These are phyloP conservation scores for Ophiosphaerella korrae DNA, from an alignment of 2,329 filamentous ascomycete genomes.

Conservation along the genomic window DNA sequence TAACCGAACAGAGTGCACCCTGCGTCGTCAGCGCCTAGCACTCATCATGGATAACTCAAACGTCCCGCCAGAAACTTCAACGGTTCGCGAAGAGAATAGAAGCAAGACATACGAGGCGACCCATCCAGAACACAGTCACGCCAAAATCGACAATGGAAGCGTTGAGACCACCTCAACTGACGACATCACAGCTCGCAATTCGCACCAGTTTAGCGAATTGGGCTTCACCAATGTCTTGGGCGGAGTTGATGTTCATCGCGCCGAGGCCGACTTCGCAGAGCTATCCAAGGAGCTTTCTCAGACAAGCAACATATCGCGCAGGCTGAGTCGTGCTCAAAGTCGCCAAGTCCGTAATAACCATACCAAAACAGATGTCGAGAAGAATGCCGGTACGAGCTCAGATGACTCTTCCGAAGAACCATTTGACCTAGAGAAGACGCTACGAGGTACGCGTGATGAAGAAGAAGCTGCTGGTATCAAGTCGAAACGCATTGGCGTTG, in stretches of 20 bases:
- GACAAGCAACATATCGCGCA: conserved; percentile 45
- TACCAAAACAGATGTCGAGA: conserved; percentile 62
- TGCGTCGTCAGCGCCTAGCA: conserved; percentile 13
- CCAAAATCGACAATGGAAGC: conserved; percentile 21
- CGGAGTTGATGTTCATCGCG: conserved; percentile 66
- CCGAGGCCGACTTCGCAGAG: conserved; percentile 72
- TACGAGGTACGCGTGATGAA: conserved; percentile 73
- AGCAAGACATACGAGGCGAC: conserved; percentile 37
- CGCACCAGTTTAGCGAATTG: conserved; percentile 25
- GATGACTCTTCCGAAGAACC: conserved; percentile 50
- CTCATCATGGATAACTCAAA: conserved; percentile 34
- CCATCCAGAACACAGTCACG: conserved; percentile 23
- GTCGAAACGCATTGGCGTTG: conserved; percentile 72
- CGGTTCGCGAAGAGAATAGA: conserved; percentile 27
- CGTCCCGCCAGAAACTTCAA: conserved; percentile 23
- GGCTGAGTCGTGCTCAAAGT: conserved; percentile 53
- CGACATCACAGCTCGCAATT: conserved; percentile 27
- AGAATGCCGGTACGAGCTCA: conserved; percentile 47
- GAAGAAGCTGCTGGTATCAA: conserved; percentile 79
- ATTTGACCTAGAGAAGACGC: conserved; percentile 76
- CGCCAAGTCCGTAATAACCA: conserved; percentile 48
- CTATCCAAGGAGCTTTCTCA: conserved; percentile 58
- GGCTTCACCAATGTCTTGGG: conserved; percentile 16
- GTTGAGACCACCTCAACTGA: conserved; percentile 28
- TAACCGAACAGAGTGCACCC: conserved; percentile 20